Percentiles rank a stretch among this genome's conserved stretches.
These are phyloP conservation scores for Puccinellia tenuiflora DNA, from an alignment of 176 grass and related monocot genomes.

Conservation along the genomic window DNA sequence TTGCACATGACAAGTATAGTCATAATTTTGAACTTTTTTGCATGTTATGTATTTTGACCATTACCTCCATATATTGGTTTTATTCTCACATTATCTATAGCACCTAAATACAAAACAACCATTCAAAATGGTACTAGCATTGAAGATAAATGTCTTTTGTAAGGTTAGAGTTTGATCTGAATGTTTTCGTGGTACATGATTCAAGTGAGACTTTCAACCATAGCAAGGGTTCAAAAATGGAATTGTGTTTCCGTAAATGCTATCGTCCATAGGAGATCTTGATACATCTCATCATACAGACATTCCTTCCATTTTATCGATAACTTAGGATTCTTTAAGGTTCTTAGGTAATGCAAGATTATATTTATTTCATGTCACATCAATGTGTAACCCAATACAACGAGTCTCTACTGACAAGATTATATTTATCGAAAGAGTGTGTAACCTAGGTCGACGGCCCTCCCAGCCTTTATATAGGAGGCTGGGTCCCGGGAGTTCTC, in stretches of 20 bases:
- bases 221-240: neutral
- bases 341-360: neutral
- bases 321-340: neutral
- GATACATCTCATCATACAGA: neutral
- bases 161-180: neutral
- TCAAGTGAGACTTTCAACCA: neutral
- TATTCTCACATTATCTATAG: neutral
- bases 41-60: neutral
- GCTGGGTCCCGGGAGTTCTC: too few relatives aligned
- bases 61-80: neutral
- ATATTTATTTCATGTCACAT: neutral
- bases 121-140: neutral
- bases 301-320: neutral
- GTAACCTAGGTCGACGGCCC: too few relatives aligned
- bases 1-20: neutral
- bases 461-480: too few relatives aligned
- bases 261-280: neutral
- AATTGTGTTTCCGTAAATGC: neutral
- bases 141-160: neutral
- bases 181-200: neutral
- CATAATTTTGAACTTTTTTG: neutral
- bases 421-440: too few relatives aligned
- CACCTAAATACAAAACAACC: neutral
- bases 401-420: neutral
- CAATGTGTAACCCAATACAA: neutral